Conservation (phyloP, 2,329 filamentous ascomycete species). For the Fusarium sp. region DNA sequence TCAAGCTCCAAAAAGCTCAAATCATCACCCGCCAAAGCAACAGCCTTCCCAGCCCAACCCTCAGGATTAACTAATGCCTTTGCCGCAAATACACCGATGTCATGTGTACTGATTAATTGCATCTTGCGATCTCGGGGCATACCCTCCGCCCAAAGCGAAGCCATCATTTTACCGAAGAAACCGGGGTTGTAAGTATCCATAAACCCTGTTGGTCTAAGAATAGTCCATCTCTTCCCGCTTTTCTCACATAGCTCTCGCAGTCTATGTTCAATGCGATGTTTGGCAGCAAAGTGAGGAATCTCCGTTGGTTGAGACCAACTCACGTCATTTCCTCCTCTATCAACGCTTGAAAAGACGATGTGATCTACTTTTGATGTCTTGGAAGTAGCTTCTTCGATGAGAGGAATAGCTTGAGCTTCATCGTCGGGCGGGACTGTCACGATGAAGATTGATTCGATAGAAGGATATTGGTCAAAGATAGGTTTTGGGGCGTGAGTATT, state of each 20-base stretch:
- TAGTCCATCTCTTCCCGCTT: slow-evolving; percentile 37
- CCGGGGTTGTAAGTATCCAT: slow-evolving; percentile 46
- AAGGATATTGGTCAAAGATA: slow-evolving; percentile 40
- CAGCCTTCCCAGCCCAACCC: slow-evolving; percentile 3
- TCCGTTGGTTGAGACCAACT: slow-evolving; percentile 34
- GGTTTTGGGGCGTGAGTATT: slow-evolving; percentile 6
- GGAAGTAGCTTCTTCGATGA: slow-evolving; percentile 40
- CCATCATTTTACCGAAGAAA: slow-evolving; percentile 46
- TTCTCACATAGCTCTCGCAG: slow-evolving; percentile 9
- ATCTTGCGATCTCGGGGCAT: slow-evolving; percentile 41
- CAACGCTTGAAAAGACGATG: slow-evolving; percentile 35
- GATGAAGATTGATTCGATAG: slow-evolving; percentile 43
- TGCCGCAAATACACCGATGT: slow-evolving; percentile 41
- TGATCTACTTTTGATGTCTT: slow-evolving; percentile 26
- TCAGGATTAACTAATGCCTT: slow-evolving; percentile 10
- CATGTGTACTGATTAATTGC: slow-evolving; percentile 45
- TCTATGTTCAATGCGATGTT: slow-evolving; percentile 33
- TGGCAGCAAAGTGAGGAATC: slow-evolving; percentile 36
- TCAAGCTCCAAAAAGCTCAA: slow-evolving; percentile 18
- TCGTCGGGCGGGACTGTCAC: slow-evolving; percentile 47
- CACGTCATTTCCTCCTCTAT: slow-evolving; percentile 18
- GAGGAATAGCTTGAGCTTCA: slow-evolving; percentile 40
- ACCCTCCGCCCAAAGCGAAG: slow-evolving; percentile 39
- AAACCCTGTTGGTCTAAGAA: slow-evolving; percentile 45
- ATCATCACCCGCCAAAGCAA: slow-evolving; percentile 23